These are phyloP conservation scores for Aspergillus fischeri DNA, from an alignment of 2,329 filamentous ascomycete species.

Conservation along the genomic window DNA sequence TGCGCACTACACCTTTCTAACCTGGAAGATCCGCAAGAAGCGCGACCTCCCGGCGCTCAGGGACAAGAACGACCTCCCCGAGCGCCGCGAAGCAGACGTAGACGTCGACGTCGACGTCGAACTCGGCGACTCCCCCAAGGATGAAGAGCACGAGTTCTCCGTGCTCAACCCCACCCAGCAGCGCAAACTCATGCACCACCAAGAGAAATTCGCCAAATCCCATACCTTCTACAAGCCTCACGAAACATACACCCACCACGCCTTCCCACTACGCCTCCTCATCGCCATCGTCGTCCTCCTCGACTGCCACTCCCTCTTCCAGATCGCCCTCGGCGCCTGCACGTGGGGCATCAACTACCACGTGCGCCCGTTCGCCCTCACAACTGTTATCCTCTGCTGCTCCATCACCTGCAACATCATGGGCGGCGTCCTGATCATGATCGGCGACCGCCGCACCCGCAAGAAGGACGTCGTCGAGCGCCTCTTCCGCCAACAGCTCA, in stretches of 20 bases:
- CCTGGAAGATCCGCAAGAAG: slow-evolving; percentile 62
- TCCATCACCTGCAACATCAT: slow-evolving; percentile 74
- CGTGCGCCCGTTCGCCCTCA: slow-evolving; percentile 65
- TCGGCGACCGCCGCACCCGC: slow-evolving; percentile 70
- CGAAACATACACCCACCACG: slow-evolving; percentile 75
- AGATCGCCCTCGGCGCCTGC: slow-evolving; percentile 71
- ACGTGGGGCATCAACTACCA: slow-evolving; percentile 77
- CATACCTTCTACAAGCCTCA: slow-evolving; percentile 89
- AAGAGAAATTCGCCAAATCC: slow-evolving; percentile 73
- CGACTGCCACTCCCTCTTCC: slow-evolving; percentile 73
- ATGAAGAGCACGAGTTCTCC: slow-evolving; percentile 54
- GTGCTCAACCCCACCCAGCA: slow-evolving; percentile 66
- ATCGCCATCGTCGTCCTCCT: slow-evolving; percentile 74
- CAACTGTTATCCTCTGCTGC: slow-evolving; percentile 74
- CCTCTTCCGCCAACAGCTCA: slow-evolving; percentile 72
- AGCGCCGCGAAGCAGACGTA: slow-evolving; percentile 37
- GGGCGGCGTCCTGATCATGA: slow-evolving; percentile 69
- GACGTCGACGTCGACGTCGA: slow-evolving; percentile 44
- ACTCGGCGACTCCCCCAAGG: slow-evolving; percentile 35
- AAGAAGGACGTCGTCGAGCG: slow-evolving; percentile 83
- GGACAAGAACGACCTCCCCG: slow-evolving; percentile 66
- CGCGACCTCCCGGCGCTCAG: slow-evolving; percentile 58
- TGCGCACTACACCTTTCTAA: slow-evolving; percentile 64
- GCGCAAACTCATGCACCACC: slow-evolving; percentile 67
- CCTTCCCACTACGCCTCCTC: slow-evolving; percentile 71